Percentiles rank a stretch among this genome's conserved stretches.
phyloP scores from a whole-genome alignment of 768 basidiomycete genomes.

The Mycena rebaudengoi region DNA sequence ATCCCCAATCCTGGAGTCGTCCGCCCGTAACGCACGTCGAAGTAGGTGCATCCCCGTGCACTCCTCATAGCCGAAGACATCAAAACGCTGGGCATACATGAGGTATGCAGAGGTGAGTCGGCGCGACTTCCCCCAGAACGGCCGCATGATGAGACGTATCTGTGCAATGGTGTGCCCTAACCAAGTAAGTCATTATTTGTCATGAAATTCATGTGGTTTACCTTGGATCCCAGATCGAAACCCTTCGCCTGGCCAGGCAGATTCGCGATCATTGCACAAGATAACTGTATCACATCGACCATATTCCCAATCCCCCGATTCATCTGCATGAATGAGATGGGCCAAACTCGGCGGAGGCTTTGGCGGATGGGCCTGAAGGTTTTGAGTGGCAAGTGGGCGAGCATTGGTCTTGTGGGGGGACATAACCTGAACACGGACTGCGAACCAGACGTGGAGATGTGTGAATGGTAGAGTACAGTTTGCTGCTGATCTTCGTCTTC shows the following conservation, averaged over 20 bases:
- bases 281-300: constrained; percentile 24
- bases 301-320: neutral
- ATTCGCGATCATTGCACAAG: constrained; percentile 8
- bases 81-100: constrained; percentile 36
- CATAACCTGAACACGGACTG: constrained; percentile 32
- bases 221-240: constrained; percentile 23
- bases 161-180: constrained; percentile 27
- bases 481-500: neutral
- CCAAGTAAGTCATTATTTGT: neutral
- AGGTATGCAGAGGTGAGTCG: constrained; percentile 22
- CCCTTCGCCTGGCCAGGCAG: constrained; percentile 25
- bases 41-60: constrained; percentile 34
- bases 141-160: constrained; percentile 28
- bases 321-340: too few relatives aligned
- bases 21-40: constrained; percentile 22
- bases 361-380: constrained; percentile 31
- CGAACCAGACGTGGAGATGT: constrained; percentile 38
- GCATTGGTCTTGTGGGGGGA: constrained; percentile 30
- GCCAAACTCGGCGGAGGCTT: too few relatives aligned
- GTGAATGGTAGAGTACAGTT: constrained; percentile 26
- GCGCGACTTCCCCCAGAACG: neutral
- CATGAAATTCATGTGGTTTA: neutral
- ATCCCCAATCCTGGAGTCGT: constrained; percentile 33
- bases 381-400: constrained; percentile 27
- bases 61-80: constrained; percentile 25